Evolutionary conservation across 2,329 filamentous ascomycete genomes (phyloP).

Genomic region (Sporothrix schenckii): DNA sequence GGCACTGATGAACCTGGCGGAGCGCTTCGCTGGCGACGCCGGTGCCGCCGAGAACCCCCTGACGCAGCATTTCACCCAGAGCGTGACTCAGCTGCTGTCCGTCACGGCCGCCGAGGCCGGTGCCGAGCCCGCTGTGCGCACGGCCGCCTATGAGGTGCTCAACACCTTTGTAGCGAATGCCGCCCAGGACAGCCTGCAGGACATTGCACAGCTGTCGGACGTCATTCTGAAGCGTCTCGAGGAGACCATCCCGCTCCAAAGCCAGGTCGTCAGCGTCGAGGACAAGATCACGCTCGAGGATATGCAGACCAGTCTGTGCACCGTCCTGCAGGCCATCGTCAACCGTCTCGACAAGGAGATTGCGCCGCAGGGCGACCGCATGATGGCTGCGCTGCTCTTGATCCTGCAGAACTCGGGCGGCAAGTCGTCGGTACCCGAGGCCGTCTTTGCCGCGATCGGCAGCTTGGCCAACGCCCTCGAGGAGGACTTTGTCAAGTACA

Average conservation of each 20-base stretch:
- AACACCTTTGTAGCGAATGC: constrained; percentile 92
- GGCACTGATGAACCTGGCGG: constrained; percentile 97
- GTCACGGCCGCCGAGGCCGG: constrained; percentile 73
- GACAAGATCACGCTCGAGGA: constrained; percentile 95
- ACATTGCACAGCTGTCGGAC: constrained; percentile 80
- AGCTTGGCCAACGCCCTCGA: constrained; percentile 89
- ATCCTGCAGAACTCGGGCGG: constrained; percentile 74
- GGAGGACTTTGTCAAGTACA: constrained; percentile 93
- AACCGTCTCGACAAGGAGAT: constrained; percentile 90
- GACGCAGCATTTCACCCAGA: constrained; percentile 90
- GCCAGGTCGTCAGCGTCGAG: constrained; percentile 94
- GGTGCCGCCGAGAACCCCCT: constrained; percentile 78
- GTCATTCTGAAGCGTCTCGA: constrained; percentile 90
- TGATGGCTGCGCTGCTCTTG: constrained; percentile 86
- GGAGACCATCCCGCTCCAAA: constrained; percentile 84
- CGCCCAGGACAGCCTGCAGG: constrained; percentile 78
- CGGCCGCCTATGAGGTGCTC: constrained; percentile 94
- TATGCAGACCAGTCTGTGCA: constrained; percentile 94
- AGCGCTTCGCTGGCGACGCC: constrained; percentile 87
- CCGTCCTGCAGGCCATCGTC: constrained; percentile 88
- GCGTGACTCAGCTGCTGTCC: constrained; percentile 79
- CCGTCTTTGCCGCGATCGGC: constrained; percentile 88
- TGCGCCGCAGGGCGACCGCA: constrained; percentile 83
- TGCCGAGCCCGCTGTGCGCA: constrained; percentile 84
- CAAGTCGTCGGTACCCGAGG: constrained; percentile 94